Evolutionary conservation across 1,139 yeast genomes (phyloP), one percentile per base, ranked within the genome.

Genomic region (Kurtzmaniella quercitrusa): DNA sequence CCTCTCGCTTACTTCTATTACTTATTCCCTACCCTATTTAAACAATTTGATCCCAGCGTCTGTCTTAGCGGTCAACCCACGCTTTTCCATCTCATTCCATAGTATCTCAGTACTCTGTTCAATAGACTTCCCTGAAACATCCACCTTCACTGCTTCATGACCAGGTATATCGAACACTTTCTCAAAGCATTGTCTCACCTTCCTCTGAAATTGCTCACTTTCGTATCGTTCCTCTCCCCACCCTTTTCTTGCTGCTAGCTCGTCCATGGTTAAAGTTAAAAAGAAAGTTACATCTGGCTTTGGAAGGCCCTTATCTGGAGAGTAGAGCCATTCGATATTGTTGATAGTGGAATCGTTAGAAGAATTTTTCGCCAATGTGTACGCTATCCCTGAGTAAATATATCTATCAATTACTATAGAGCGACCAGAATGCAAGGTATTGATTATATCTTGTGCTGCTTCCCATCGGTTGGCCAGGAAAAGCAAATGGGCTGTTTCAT

Each of bases 391-490:
- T 0, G 97, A 89, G 59, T 87, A 93, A 6, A 87, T 85, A 58
- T 93, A 94, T 50, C 99, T 69, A 59, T 94, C 99, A 47, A 90
- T 62, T 0, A 94, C 73, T 1, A 93, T 76, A 43, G 73, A 72
- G 7, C 60, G 58, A 0, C 96, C 97, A 0, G 58, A 50, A 1
- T 67, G 57, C 34, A 91, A 62, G 15, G 67, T 59, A 1, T 59
- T 47, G 9, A 63, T 56, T 4, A 94, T 79, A n/a, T 63, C 60
- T 1, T 70, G 62, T 4, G 74, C 75, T 29, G 80, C 59, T 63
- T 93, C 98, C 98, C 98, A 94, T 50, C 99, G 66, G 58, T 94
- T 94, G 2, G 98, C 97, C 54, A 91, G 82, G 62, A 94, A 94
- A 34, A 94, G 68, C 37, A 94, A 70, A 63, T 94, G 99, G 10